These are phyloP conservation scores for Torrubiella hemipterigena DNA, from an alignment of 2,329 filamentous ascomycete species.

Conservation along the genomic window DNA sequence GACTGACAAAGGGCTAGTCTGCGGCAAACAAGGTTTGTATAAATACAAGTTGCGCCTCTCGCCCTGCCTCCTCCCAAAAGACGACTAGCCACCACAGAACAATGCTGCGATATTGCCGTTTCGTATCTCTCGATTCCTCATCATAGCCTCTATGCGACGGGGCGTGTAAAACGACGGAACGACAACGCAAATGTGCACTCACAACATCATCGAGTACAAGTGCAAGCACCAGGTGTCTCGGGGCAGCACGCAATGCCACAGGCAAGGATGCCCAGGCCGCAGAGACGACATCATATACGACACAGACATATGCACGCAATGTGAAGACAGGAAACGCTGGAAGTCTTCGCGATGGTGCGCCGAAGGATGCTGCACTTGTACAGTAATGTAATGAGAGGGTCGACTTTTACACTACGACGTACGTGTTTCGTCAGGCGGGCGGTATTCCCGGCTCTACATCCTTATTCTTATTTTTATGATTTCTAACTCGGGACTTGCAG, in stretches of 20 bases:
- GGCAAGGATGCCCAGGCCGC: background rate
- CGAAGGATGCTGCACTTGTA: conserved; percentile 2
- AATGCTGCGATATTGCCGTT: no score
- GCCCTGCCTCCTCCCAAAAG: no score
- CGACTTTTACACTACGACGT: background rate
- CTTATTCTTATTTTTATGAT: background rate
- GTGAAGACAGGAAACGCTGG: background rate
- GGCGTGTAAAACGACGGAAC: no score
- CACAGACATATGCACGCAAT: background rate
- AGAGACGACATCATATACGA: background rate
- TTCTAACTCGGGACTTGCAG: no score
- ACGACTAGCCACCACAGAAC: no score
- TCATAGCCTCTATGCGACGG: no score
- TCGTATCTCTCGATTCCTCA: no score
- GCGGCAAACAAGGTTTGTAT: no score
- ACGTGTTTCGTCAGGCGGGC: background rate
- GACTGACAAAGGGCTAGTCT: no score
- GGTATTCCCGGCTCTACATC: background rate
- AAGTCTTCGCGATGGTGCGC: background rate
- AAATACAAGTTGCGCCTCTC: no score
- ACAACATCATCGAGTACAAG: conserved; percentile 6
- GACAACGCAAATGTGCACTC: background rate
- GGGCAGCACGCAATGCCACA: background rate
- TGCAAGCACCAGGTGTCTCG: background rate
- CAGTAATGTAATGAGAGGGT: conserved; percentile 4